Percentiles rank a stretch among this genome's conserved stretches.
Evolutionary conservation across 257 asterid species (phyloP).

Genomic region (Coffea canephora): DNA sequence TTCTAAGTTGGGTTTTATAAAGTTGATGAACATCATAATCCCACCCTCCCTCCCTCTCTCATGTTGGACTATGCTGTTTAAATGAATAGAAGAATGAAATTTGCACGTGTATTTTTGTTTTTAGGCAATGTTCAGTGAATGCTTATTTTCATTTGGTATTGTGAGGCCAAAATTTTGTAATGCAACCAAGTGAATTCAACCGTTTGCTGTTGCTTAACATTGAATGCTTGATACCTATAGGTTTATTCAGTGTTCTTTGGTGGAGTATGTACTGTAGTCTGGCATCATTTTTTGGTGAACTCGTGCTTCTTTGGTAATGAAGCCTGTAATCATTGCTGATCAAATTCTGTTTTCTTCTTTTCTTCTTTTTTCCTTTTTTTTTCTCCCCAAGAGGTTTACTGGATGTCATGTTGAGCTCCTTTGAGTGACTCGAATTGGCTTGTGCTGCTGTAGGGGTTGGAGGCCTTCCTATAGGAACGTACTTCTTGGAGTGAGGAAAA

Average conservation of each 20-base stretch:
- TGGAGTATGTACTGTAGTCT: neutral
- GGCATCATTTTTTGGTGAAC: neutral
- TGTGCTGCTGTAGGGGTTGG: conserved; percentile 67
- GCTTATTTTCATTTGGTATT: neutral
- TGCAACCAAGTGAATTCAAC: too few relatives aligned
- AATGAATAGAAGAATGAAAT: neutral
- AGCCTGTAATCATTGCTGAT: neutral
- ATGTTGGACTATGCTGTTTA: neutral
- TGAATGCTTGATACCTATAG: too few relatives aligned
- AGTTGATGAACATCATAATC: neutral
- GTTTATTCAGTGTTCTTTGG: neutral
- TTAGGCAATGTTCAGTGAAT: neutral
- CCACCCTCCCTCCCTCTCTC: too few relatives aligned
- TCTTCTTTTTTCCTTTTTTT: neutral
- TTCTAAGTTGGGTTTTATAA: too few relatives aligned
- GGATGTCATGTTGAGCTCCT: neutral
- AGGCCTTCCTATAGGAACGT: conserved; percentile 88
- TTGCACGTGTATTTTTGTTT: neutral
- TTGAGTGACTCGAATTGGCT: conserved; percentile 3
- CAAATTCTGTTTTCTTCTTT: neutral
- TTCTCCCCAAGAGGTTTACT: neutral
- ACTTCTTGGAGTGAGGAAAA: conserved; percentile 76
- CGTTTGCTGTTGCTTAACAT: too few relatives aligned
- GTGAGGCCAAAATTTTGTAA: neutral
- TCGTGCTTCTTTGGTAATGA: neutral